Evolutionary conservation across 306 rosid species (phyloP), one percentile per base, ranked within the genome.

Genomic region (Fagus sylvatica): DNA sequence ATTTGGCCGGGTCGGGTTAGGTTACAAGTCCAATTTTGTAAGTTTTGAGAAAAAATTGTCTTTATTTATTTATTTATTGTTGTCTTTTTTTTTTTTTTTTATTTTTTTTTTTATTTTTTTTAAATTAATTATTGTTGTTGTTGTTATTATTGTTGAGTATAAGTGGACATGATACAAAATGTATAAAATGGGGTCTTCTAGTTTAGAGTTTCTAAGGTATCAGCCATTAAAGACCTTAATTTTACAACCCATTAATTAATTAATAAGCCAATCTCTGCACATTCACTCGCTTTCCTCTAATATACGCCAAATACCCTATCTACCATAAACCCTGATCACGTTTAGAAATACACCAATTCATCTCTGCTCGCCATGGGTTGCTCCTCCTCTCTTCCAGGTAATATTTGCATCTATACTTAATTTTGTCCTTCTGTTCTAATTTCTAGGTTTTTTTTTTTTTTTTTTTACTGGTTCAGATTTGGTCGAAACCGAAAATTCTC

Each of bases 331-430:
- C 74, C 79, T 19, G 7, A 70, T 48, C 41, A 43, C 32, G 22
- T 48, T 46, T 6, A 73, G 28, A n/a, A 19, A 36, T 39, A 62
- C 16, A 43, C 28, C 2, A 7, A 40, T 5, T 33, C 9, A 15
- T 81, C 55, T 66, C 74, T 12, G 53, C 33, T 74, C 37, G 54
- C 55, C 53, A 88, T 94, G 98, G 98, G 97, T 84, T 92, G 97
- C 86, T 85, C 93, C 22, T 82, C 95, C 43, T 94, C 98, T 82
- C 42, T 85, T 80, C 90, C 91, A 16, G 95, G 98, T 92, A 81
- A 80, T 19, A 17, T 61, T 75, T 36, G 34, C 39, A 33, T 60
- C 5, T 7, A 56, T 15, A 4, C 17, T 40, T 37, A 32, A 53
- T 16, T 74, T 67, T 66, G 40, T 59, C 60, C 15, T 55, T 68